Conservation (phyloP, 805 yeast species). For the Nakazawaea populi region DNA sequence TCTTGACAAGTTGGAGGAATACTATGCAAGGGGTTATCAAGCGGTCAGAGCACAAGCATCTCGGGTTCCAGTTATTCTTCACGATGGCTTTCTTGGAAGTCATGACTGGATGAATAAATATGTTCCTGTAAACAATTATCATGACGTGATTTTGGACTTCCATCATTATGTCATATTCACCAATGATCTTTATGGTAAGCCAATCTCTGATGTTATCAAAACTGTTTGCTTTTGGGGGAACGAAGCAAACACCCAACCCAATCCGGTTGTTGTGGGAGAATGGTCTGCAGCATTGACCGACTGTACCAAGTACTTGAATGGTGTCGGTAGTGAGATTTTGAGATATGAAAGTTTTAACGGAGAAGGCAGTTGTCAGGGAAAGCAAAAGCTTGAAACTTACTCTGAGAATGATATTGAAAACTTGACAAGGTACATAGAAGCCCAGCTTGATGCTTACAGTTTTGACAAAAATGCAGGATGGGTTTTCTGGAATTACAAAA, state of each 20-base stretch:
- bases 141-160: constrained; percentile 74
- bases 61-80: constrained; percentile 44
- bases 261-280: constrained; percentile 59
- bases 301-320: constrained; percentile 65
- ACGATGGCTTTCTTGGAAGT: constrained; percentile 56
- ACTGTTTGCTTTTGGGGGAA: constrained; percentile 46
- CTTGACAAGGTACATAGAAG: constrained; percentile 52
- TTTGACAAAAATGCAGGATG: constrained; percentile 41
- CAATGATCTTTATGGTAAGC: constrained; percentile 46
- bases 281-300: constrained; percentile 72
- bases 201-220: constrained; percentile 55
- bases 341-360: constrained; percentile 51
- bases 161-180: constrained; percentile 90
- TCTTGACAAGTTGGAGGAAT: constrained; percentile 33
- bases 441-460: constrained; percentile 43
- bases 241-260: constrained; percentile 29
- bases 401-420: constrained; percentile 31
- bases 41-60: constrained; percentile 36
- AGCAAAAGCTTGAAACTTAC: constrained; percentile 35
- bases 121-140: constrained; percentile 22
- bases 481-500: constrained; percentile 69
- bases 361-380: constrained; percentile 37
- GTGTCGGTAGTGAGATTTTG: constrained; percentile 63
- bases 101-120: constrained; percentile 50
- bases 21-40: constrained; percentile 35